These are phyloP conservation scores for Pythium vanterpoolii DNA, from an alignment of 352 stramenopile genomes.

Conservation along the genomic window DNA sequence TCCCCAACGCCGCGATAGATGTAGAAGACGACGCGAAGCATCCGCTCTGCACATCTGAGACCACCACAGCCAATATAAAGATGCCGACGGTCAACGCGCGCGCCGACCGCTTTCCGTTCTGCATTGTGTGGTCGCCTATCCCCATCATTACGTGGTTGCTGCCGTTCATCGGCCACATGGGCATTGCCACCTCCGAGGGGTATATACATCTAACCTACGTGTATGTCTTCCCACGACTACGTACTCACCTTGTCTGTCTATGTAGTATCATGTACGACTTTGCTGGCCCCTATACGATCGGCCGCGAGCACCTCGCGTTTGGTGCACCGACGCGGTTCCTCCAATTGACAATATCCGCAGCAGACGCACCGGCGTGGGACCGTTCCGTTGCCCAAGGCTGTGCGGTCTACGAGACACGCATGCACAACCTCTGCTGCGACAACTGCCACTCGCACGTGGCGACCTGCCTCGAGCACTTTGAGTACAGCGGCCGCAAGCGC, in stretches of 20 bases:
- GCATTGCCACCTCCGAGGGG: conserved; percentile 88
- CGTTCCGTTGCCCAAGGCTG: conserved; percentile 86
- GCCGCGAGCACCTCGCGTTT: conserved; percentile 86
- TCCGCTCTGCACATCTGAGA: background rate
- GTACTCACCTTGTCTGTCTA: background rate
- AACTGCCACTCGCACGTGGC: conserved; percentile 98
- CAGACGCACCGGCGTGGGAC: conserved; percentile 85
- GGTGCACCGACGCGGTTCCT: conserved; percentile 86
- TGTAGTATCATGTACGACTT: conserved; percentile 95
- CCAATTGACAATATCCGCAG: conserved; percentile 53
- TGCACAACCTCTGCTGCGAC: conserved; percentile 97
- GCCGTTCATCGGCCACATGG: conserved; percentile 96
- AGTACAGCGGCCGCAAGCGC: conserved; percentile 47
- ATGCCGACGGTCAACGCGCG: conserved; percentile 1
- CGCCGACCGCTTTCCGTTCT: conserved; percentile 83
- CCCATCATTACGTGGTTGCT: conserved; percentile 91
- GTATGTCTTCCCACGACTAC: background rate
- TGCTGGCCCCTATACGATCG: conserved; percentile 93
- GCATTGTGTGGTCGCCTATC: conserved; percentile 91
- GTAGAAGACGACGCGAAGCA: background rate
- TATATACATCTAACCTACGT: conserved; percentile 17
- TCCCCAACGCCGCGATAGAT: too few species aligned
- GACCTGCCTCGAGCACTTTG: conserved; percentile 60
- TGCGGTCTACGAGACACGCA: conserved; percentile 89
- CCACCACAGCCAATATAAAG: background rate